Base-by-base conservation (phyloP, 768 basidiomycete genomes). In the Pulveroboletus frians region DNA sequence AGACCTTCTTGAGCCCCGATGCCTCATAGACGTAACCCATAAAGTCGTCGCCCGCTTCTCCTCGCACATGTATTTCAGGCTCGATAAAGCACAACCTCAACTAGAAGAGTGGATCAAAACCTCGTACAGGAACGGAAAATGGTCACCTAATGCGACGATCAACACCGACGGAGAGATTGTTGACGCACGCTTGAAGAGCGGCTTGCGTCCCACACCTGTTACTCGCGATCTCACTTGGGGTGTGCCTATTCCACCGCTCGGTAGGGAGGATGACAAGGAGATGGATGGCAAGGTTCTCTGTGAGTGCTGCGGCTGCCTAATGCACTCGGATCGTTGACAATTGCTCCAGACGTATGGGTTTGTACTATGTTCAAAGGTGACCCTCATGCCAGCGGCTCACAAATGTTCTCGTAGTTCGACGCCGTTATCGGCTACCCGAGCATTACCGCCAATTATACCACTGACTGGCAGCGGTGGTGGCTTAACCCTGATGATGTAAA, bases 391-490 rank as follows among this genome's bases (percentile, higher is more conserved):
- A n/a, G 18, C 11, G 23, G n/a, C 38, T 58, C 40, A 55, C 47
- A 30, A 2, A 30, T 47, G 35, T 26, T 27, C 40, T 34, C 45
- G n/a, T 55, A 93, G 95, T 97, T 95, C 62, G 95, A 99, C 58
- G 95, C 95, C 0, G 90, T 91, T 8, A 90, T 96, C 49, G 96
- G 96, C 50, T 99, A 99, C 68, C 84, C 89, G 3, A 96, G 94
- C 69, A 97, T 99, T 54, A 99, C 96, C 2, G 92, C 93, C 45
- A 88, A 85, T 63, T 93, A 94, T 73, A 95, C 91, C 31, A 74
- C 86, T 17, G 86, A 96, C 54, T 99, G 96, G 96, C 83, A 85
- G 68, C 77, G 83, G 66, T 99, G 96, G 96, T 99, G 96, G 96
- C 83, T 88, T 62, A 87, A 94, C 62, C 88, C 86, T 2, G 76